Evolutionary conservation across 176 grass and related monocot species (phyloP).

Genomic region (Alopecurus myosuroides): DNA sequence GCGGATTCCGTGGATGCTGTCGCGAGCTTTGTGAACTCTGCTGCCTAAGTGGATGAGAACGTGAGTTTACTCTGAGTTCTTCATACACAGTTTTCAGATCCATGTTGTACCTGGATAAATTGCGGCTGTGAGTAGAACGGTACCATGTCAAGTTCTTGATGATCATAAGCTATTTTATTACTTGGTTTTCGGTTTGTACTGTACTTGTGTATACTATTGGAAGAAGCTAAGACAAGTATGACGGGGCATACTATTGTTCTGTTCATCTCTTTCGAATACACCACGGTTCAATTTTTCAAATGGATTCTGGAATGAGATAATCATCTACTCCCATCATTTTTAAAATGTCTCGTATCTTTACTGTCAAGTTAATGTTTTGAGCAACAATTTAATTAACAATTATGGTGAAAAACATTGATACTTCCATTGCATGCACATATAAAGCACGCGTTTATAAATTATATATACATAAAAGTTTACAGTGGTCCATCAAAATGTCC

Average conservation of each 20-base stretch:
- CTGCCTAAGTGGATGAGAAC: slow-evolving; percentile 3
- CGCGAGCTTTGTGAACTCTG: slow-evolving; percentile 32
- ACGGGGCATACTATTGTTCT: not conserved
- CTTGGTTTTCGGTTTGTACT: not conserved
- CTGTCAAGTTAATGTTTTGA: too few relatives aligned
- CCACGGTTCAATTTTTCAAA: not conserved
- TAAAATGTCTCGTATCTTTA: not conserved
- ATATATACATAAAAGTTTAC: too few relatives aligned
- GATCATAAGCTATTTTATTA: not conserved
- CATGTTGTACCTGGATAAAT: slow-evolving; percentile 24
- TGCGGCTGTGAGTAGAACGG: not conserved
- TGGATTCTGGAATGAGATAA: not conserved
- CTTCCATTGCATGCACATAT: too few relatives aligned
- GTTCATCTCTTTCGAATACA: not conserved
- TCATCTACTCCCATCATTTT: not conserved
- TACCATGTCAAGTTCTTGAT: slow-evolving; percentile 5
- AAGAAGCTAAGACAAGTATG: not conserved
- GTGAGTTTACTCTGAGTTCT: not conserved
- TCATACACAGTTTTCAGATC: not conserved
- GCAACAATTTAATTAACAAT: too few relatives aligned
- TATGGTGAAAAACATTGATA: too few relatives aligned
- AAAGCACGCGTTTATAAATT: too few relatives aligned
- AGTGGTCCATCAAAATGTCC: too few relatives aligned
- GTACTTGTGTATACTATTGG: not conserved
- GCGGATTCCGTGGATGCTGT: slow-evolving; percentile 36